Percentiles rank a stretch among this genome's conserved stretches.
phyloP scores from a whole-genome alignment of 805 yeast species.

The Priceomyces melissophilus region DNA sequence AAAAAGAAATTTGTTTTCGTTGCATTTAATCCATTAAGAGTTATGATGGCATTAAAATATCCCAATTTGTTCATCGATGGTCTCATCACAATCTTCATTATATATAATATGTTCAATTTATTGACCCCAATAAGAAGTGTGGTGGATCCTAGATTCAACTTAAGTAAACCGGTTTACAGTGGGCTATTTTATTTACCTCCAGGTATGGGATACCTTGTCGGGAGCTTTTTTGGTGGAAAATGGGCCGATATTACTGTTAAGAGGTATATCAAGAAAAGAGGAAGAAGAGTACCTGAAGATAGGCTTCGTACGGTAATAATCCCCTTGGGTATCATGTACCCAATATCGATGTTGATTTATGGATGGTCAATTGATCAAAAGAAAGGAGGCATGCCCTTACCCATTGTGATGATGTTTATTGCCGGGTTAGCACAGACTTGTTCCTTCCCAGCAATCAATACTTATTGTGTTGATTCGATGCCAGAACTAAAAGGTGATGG shows the following conservation, averaged over 20 bases:
- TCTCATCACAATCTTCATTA: slow-evolving; percentile 35
- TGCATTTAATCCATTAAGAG: slow-evolving; percentile 44
- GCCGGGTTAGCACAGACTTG: slow-evolving; percentile 51
- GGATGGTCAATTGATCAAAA: slow-evolving; percentile 52
- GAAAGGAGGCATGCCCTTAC: slow-evolving; percentile 55
- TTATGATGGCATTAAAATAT: slow-evolving; percentile 39
- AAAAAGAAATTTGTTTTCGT: slow-evolving; percentile 39
- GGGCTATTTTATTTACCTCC: slow-evolving; percentile 56
- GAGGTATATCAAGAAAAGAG: slow-evolving; percentile 39
- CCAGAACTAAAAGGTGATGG: slow-evolving; percentile 55
- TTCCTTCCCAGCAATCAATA: slow-evolving; percentile 50
- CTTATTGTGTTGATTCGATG: slow-evolving; percentile 58
- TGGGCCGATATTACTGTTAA: slow-evolving; percentile 49
- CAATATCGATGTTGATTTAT: slow-evolving; percentile 44
- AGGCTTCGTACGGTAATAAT: slow-evolving; percentile 23
- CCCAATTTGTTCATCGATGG: slow-evolving; percentile 45
- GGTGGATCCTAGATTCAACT: slow-evolving; percentile 51
- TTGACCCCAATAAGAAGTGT: slow-evolving; percentile 56
- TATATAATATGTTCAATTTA: slow-evolving; percentile 49
- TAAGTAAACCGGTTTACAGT: slow-evolving; percentile 47
- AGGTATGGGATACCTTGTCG: slow-evolving; percentile 50
- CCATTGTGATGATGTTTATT: slow-evolving; percentile 46
- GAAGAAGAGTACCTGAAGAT: slow-evolving; percentile 51
- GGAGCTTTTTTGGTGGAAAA: slow-evolving; percentile 50
- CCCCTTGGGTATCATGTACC: slow-evolving; percentile 43